A percentile compares a stretch with the other conserved stretches of the same genome.
Conservation (phyloP, 2,329 filamentous ascomycete species). For the Aureobasidium lini region DNA sequence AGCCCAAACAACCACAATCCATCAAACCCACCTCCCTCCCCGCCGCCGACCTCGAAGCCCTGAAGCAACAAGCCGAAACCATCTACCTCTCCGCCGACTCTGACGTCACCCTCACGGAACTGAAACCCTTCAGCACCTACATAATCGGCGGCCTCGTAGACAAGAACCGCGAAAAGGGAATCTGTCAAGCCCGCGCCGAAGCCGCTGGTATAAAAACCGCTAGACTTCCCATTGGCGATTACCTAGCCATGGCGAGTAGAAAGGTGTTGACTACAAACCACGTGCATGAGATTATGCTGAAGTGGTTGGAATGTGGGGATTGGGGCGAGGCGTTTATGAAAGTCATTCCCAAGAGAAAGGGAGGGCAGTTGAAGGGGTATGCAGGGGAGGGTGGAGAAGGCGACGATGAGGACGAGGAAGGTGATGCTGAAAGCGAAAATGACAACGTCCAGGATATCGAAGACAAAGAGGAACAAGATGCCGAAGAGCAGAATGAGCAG, state of each 20-base stretch:
- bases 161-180: slow-evolving; percentile 89
- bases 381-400: slow-evolving; percentile 16
- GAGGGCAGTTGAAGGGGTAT: slow-evolving; percentile 40
- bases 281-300: slow-evolving; percentile 92
- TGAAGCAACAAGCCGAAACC: slow-evolving; percentile 45
- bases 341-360: slow-evolving; percentile 87
- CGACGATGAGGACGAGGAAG: slow-evolving; percentile 14
- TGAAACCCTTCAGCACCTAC: slow-evolving; percentile 85
- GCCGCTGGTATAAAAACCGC: slow-evolving; percentile 76
- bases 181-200: slow-evolving; percentile 78
- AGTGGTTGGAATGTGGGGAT: slow-evolving; percentile 82
- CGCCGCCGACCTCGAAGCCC: not conserved
- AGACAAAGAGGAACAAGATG: not conserved
- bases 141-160: slow-evolving; percentile 92
- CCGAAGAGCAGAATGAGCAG: slow-evolving; percentile 1
- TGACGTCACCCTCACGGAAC: slow-evolving; percentile 69
- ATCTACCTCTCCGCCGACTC: slow-evolving; percentile 91
- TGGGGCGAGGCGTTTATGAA: slow-evolving; percentile 85
- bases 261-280: slow-evolving; percentile 90
- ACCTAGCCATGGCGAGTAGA: slow-evolving; percentile 81
- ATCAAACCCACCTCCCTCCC: not conserved
- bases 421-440: slow-evolving; percentile 16
- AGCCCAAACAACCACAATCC: not conserved
- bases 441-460: not conserved
- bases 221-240: slow-evolving; percentile 89